Evolutionary conservation across 352 stramenopile species (phyloP).

Genomic region (Globisporangium carolinianum): DNA sequence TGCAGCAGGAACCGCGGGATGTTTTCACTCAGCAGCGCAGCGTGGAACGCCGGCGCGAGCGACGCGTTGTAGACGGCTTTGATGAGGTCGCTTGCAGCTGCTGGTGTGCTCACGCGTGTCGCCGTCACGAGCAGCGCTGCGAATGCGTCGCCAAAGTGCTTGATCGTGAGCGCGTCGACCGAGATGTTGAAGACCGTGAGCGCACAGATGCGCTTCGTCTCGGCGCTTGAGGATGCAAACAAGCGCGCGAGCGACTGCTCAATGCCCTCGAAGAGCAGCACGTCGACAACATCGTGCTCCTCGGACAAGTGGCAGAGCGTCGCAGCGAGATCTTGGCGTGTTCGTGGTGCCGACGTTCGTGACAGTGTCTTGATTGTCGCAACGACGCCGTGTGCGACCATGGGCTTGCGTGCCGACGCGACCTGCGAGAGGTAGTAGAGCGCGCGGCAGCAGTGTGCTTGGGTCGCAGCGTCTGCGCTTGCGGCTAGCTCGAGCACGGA

Average conservation of each 20-base stretch:
- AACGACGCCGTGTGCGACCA: slow-evolving; percentile 49
- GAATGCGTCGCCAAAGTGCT: slow-evolving; percentile 61
- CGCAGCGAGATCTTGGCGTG: slow-evolving; percentile 57
- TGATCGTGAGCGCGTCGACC: slow-evolving; percentile 41
- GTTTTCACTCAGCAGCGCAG: slow-evolving; percentile 51
- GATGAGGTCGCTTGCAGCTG: slow-evolving; percentile 37
- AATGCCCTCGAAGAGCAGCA: slow-evolving; percentile 62
- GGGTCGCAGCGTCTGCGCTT: slow-evolving; percentile 38
- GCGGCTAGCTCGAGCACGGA: slow-evolving; percentile 41
- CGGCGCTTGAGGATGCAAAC: slow-evolving; percentile 28
- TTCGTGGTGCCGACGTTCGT: slow-evolving; percentile 18
- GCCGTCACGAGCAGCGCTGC: slow-evolving; percentile 40
- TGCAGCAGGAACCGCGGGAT: slow-evolving; percentile 47
- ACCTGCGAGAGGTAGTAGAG: slow-evolving; percentile 56
- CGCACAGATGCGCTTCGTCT: slow-evolving; percentile 68
- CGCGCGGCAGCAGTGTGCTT: slow-evolving; percentile 58
- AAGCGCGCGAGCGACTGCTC: slow-evolving; percentile 52
- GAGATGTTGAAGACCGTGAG: slow-evolving; percentile 69
- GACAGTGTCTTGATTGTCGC: slow-evolving; percentile 35
- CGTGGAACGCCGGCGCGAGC: slow-evolving; percentile 46
- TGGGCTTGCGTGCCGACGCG: slow-evolving; percentile 32
- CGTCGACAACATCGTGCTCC: slow-evolving; percentile 42
- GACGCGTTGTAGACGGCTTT: slow-evolving; percentile 72
- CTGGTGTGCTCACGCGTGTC: slow-evolving; percentile 12
- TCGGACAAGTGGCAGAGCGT: slow-evolving; percentile 64